A percentile compares a stretch with the other conserved stretches of the same genome.
phyloP scores from a whole-genome alignment of 257 asterid genomes.

The Rhazya stricta region DNA sequence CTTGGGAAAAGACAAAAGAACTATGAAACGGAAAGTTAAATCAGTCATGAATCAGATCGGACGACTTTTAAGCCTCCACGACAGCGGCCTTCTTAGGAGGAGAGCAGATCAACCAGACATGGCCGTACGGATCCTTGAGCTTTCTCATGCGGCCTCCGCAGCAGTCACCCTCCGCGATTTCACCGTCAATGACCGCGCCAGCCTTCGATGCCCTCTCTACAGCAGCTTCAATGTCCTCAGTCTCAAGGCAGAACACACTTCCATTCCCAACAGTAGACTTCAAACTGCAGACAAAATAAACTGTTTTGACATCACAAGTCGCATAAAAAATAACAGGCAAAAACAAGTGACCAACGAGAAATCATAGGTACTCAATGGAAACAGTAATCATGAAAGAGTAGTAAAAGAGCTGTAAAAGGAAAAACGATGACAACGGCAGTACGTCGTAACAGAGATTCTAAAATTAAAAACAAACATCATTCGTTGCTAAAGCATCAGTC shows the following conservation, averaged over 20 bases:
- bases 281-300: conserved; percentile 28
- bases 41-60: not conserved
- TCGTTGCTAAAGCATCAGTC: no score
- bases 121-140: conserved; percentile 73
- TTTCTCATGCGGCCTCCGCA: conserved; percentile 59
- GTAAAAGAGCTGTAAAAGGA: no score
- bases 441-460: no score
- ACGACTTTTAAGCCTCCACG: conserved; percentile 38
- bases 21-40: not conserved
- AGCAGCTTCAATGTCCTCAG: conserved; percentile 58
- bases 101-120: conserved; percentile 56
- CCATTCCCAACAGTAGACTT: conserved; percentile 27
- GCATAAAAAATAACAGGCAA: no score
- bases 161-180: conserved; percentile 38
- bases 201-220: conserved; percentile 50
- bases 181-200: conserved; percentile 51
- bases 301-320: no score
- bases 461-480: no score
- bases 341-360: not conserved
- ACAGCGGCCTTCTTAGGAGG: conserved; percentile 33
- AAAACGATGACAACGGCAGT: no score
- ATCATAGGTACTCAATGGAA: not conserved
- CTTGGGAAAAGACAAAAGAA: not conserved
- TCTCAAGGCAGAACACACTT: conserved; percentile 49
- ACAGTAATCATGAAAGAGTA: no score